A percentile compares a stretch with the other conserved stretches of the same genome.
These are phyloP conservation scores for Handroanthus guayacan DNA, from an alignment of 257 asterid genomes.

Conservation along the genomic window DNA sequence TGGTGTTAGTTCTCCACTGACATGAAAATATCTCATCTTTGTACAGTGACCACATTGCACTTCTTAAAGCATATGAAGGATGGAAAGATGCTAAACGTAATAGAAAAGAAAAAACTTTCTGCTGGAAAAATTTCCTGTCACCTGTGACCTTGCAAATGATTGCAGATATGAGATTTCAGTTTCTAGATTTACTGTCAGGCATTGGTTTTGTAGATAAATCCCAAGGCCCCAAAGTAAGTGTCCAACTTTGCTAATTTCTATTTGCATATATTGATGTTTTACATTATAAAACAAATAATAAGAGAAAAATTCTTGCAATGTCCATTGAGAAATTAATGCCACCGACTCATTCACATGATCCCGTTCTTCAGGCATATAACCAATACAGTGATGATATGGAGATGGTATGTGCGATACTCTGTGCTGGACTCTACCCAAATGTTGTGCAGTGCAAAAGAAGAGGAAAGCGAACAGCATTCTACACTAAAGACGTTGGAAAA, in stretches of 20 bases:
- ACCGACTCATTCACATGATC: constrained; percentile 3
- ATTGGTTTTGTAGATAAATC: constrained; percentile 88
- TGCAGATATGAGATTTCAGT: constrained; percentile 90
- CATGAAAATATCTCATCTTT: constrained; percentile 23
- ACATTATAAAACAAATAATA: neutral
- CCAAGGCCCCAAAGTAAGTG: constrained; percentile 65
- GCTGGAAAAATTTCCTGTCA: constrained; percentile 93
- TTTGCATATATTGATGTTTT: neutral
- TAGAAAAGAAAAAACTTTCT: constrained; percentile 68
- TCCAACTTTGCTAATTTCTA: constrained; percentile 10
- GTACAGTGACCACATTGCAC: constrained; percentile 91
- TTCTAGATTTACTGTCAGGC: constrained; percentile 79
- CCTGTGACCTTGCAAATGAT: constrained; percentile 86
- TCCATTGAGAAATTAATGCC: neutral
- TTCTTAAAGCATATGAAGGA: constrained; percentile 93
- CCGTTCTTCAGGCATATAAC: constrained; percentile 72
- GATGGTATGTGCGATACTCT: constrained; percentile 93
- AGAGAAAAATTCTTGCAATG: neutral
- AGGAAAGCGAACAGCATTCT: constrained; percentile 85
- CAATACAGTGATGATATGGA: constrained; percentile 80
- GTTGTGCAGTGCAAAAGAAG: constrained; percentile 96
- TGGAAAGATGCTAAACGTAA: constrained; percentile 83
- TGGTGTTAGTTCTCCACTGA: constrained; percentile 29
- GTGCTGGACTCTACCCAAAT: constrained; percentile 97
- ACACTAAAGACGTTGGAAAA: constrained; percentile 86